Base-by-base conservation (phyloP, 371 early-diverging fungal species). In the Chytridium lagenaria region DNA sequence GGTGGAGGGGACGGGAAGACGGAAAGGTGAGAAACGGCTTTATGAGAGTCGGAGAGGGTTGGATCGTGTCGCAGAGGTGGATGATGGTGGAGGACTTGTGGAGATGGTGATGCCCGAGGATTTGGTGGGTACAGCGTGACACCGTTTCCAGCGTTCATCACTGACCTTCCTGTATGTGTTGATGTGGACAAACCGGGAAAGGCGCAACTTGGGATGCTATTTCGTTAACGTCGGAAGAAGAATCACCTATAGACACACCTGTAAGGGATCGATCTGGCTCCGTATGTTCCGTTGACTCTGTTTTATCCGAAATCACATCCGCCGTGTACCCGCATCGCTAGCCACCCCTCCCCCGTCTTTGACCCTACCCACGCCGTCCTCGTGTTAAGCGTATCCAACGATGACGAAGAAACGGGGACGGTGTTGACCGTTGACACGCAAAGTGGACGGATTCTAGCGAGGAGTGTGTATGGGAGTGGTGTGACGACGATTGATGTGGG, bases 401-500 rank as follows among this genome's bases (percentile, higher is more conserved):
- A 55, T 5, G 55, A 55, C 16, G 55, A 55, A 5, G 55, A 55
- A 28, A 26, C 26, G 7, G 55, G 55, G 10, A 55, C 55, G 16
- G 26, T 55, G 16, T 28, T 55, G 10, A 23, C 55, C 5, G 55
- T 55, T 28, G 55, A 55, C 26, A 26, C 26, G 7, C 55, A 26
- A 5, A 26, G 26, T 28, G 55, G 55, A 10, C 55, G 55, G 5
- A 55, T 26, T 7, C 19, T 55, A 10, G 19, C 55, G 10, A 10
- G 55, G 10, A 7, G 16, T 10, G 7, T 7, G 12, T 63, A 63
- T 30, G 63, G 63, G 10, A 37, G 15, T 2, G 7, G 10, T 36
- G 63, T 63, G 12, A 63, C 63, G 37, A 23, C 63, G 33, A 37
- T 63, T 36, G 63, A 63, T 16, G 36, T 63, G 26, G 63, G 63